phyloP scores from a whole-genome alignment of 352 stramenopile species.

The Achlya hypogyna region DNA sequence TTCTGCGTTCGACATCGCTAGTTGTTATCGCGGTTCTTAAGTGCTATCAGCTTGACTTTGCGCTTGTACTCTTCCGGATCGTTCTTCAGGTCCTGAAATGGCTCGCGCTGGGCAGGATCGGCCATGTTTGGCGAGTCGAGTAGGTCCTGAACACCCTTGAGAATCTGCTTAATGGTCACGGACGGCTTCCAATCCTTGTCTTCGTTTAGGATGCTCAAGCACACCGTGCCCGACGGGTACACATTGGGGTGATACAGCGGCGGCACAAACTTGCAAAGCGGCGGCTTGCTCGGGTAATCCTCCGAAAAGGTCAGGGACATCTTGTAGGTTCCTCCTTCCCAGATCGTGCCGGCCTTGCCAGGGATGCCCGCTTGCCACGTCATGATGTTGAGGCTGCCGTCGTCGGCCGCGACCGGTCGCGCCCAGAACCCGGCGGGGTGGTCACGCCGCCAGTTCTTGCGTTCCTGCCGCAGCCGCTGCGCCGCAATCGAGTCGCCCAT shows the following conservation, averaged over 20 bases:
- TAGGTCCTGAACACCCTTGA: slow-evolving; percentile 94
- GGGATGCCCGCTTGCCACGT: slow-evolving; percentile 95
- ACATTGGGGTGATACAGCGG: slow-evolving; percentile 97
- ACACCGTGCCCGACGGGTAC: slow-evolving; percentile 96
- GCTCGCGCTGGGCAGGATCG: slow-evolving; percentile 77
- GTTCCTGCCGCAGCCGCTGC: slow-evolving; percentile 86
- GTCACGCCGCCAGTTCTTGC: slow-evolving; percentile 92
- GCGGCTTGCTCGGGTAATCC: slow-evolving; percentile 96
- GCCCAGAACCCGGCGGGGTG: slow-evolving; percentile 96
- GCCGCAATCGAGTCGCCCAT: slow-evolving; percentile 79
- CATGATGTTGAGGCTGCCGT: slow-evolving; percentile 96
- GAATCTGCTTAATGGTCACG: slow-evolving; percentile 96
- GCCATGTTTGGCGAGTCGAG: slow-evolving; percentile 83
- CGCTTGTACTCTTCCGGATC: slow-evolving; percentile 83
- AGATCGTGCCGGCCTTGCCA: slow-evolving; percentile 93
- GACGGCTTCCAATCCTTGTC: slow-evolving; percentile 98
- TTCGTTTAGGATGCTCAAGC: slow-evolving; percentile 97
- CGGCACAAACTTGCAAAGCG: slow-evolving; percentile 97
- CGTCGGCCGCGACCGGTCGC: slow-evolving; percentile 83
- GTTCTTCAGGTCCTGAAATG: slow-evolving; percentile 85
- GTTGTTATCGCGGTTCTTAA: slow-evolving; percentile 69
- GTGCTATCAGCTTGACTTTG: slow-evolving; percentile 71
- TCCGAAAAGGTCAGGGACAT: slow-evolving; percentile 95
- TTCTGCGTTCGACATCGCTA: background rate
- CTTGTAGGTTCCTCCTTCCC: slow-evolving; percentile 96